These are phyloP conservation scores for Nicotiana tabacum DNA, from an alignment of 257 asterid genomes.

Conservation along the genomic window DNA sequence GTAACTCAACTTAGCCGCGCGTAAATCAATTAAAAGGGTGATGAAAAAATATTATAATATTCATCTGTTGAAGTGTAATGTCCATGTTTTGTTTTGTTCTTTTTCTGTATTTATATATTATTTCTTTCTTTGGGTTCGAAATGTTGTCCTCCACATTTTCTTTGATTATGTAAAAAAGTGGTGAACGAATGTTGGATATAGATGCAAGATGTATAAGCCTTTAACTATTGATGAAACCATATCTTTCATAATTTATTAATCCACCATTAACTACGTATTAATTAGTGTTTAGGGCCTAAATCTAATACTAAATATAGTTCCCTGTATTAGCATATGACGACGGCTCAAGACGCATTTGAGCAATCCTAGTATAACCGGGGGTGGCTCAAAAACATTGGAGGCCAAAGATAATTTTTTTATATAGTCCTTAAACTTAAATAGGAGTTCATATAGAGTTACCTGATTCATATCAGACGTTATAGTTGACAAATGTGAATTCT, in stretches of 20 bases:
- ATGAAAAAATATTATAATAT: neutral
- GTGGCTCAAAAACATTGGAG: no score
- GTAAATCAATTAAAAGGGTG: neutral
- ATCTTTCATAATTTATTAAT: no score
- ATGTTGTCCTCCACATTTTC: neutral
- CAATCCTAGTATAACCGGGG: no score
- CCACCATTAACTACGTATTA: no score
- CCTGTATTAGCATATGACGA: neutral
- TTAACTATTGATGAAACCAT: neutral
- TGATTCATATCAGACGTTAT: no score
- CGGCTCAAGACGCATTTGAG: neutral
- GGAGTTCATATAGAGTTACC: no score
- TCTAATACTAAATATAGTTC: neutral
- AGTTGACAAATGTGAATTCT: no score
- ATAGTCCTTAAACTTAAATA: no score
- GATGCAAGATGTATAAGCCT: neutral
- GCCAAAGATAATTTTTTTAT: no score
- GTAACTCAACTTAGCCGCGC: neutral
- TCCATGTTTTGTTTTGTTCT: neutral
- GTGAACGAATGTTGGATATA: neutral
- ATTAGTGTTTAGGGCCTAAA: neutral
- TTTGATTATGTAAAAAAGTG: neutral
- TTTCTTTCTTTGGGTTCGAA: neutral
- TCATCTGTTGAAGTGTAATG: neutral
- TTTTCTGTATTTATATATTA: neutral